Evolutionary conservation across 768 basidiomycete genomes (phyloP).

Genomic region (Vishniacozyma victoriae): DNA sequence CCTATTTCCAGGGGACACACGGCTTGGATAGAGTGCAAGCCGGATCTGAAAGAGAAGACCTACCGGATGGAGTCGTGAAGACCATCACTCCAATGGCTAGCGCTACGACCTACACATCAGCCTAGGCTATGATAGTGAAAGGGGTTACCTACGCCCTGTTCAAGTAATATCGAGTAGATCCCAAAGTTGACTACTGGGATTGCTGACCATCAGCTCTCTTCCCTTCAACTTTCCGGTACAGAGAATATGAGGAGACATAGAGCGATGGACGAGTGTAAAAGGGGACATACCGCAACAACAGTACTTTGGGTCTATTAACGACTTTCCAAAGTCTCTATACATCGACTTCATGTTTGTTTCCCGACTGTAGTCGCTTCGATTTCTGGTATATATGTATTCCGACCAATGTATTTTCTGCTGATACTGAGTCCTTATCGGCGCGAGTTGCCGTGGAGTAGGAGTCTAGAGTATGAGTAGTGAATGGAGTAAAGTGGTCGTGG

Average conservation of each 20-base stretch:
- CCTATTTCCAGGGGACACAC: too few relatives aligned
- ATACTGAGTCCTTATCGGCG: too few relatives aligned
- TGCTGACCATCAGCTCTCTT: constrained; percentile 49
- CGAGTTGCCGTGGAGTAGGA: too few relatives aligned
- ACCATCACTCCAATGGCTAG: constrained; percentile 37
- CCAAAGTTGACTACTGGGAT: constrained; percentile 86
- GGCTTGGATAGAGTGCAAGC: too few relatives aligned
- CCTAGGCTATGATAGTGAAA: not conserved
- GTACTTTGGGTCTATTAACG: constrained; percentile 59
- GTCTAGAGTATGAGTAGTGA: too few relatives aligned
- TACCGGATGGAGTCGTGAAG: constrained; percentile 34
- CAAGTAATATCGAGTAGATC: constrained; percentile 69
- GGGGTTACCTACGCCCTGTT: constrained; percentile 59
- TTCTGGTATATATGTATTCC: too few relatives aligned
- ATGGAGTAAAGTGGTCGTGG: too few relatives aligned
- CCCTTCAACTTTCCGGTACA: not conserved
- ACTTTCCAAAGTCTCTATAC: constrained; percentile 7
- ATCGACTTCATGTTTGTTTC: constrained; percentile 3
- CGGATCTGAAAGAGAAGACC: constrained; percentile 7
- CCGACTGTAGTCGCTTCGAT: not conserved
- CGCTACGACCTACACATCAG: constrained; percentile 23
- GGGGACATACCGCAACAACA: constrained; percentile 58
- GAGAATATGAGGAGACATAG: not conserved
- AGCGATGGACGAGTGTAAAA: not conserved
- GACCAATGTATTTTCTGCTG: too few relatives aligned